Conservation (phyloP, 106 monocot genomes). For the Platanthera guangdongensis region DNA sequence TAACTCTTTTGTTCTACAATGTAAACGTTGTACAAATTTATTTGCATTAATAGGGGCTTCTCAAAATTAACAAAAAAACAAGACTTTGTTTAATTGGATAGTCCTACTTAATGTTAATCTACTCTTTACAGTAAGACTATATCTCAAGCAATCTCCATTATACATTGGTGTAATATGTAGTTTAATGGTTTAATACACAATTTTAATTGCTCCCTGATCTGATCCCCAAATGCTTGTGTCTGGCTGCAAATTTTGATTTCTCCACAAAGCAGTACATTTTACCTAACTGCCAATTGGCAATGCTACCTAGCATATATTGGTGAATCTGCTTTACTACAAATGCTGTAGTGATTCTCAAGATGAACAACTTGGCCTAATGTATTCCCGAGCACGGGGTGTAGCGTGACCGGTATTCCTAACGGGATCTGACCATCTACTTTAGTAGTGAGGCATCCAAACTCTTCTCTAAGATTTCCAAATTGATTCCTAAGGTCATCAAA, state of each 20-base stretch:
- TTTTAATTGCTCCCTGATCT: background rate
- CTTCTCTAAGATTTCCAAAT: too few relatives aligned
- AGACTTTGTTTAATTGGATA: background rate
- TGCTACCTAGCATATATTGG: background rate
- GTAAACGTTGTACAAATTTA: background rate
- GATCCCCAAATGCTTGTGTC: background rate
- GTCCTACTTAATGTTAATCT: background rate
- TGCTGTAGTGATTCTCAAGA: too few relatives aligned
- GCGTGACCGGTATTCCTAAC: too few relatives aligned
- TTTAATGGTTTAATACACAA: background rate
- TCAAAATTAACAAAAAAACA: background rate
- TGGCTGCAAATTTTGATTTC: background rate
- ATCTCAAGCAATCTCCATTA: background rate
- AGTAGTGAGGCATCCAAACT: too few relatives aligned
- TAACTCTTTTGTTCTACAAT: background rate
- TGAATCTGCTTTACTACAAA: background rate
- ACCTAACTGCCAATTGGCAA: background rate
- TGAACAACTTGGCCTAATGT: too few relatives aligned
- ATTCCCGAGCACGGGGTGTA: too few relatives aligned
- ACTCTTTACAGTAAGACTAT: background rate
- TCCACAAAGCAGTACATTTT: background rate
- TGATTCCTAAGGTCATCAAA: too few relatives aligned
- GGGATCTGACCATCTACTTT: too few relatives aligned
- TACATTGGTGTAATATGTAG: background rate
- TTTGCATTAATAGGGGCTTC: background rate